Conservation (phyloP, 1,284 basidiomycete genomes). For the Austroboletus olivaceoglutinosus region DNA sequence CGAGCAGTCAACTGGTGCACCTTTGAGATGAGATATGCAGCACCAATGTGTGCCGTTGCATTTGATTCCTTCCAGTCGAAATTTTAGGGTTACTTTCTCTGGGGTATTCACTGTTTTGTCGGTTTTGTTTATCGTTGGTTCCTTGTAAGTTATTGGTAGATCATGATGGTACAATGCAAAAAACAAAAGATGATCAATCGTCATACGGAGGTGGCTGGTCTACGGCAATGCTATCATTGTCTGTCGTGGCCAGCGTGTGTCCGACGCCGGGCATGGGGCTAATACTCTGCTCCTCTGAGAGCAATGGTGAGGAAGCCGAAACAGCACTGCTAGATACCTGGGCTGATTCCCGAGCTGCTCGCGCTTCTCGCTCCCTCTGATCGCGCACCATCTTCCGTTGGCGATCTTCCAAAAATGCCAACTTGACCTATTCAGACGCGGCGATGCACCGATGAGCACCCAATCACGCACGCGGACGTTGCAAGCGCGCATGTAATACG, state of each 20-base stretch:
- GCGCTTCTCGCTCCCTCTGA: slow-evolving; percentile 53
- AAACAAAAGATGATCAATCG: neutral
- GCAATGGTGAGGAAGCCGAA: neutral
- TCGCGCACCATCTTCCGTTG: slow-evolving; percentile 51
- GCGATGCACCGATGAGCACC: too few species aligned
- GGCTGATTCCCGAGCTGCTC: slow-evolving; percentile 35
- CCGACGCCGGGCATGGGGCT: slow-evolving; percentile 24
- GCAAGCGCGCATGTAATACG: too few species aligned
- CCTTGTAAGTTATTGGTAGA: slow-evolving; percentile 5
- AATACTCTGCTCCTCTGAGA: neutral
- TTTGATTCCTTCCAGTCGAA: neutral
- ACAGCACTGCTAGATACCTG: neutral
- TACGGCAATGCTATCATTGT: slow-evolving; percentile 7
- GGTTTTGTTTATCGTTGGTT: neutral
- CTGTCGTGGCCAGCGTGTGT: slow-evolving; percentile 14
- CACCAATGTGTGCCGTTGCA: too few species aligned
- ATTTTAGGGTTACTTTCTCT: slow-evolving; percentile 36
- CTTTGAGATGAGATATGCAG: slow-evolving; percentile 4
- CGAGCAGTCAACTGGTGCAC: slow-evolving; percentile 25
- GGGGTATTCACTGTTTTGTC: neutral
- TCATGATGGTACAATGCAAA: neutral
- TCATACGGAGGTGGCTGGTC: slow-evolving; percentile 25
- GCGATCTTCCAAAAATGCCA: slow-evolving; percentile 74
- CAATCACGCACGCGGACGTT: too few species aligned
- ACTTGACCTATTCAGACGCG: slow-evolving; percentile 53